phyloP scores from a whole-genome alignment of 2,329 filamentous ascomycete genomes.

The Aspergillus sp. region DNA sequence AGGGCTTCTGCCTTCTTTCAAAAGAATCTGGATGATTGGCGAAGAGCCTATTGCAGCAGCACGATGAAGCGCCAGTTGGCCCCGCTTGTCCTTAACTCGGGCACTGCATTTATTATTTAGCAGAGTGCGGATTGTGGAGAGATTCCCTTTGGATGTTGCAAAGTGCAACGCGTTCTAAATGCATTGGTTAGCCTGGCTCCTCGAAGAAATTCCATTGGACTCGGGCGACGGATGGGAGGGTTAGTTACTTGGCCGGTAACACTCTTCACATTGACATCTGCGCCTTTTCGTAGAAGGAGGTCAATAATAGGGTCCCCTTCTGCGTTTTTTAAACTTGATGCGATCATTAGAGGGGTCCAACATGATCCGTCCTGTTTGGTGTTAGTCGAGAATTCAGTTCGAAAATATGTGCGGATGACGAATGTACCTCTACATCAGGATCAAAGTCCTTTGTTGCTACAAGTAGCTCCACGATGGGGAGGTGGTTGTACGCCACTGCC shows the following conservation, averaged over 20 bases:
- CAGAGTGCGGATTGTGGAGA: slow-evolving; percentile 78
- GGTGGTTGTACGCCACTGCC: slow-evolving; percentile 81
- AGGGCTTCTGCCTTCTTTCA: slow-evolving; percentile 73
- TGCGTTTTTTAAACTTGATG: slow-evolving; percentile 46
- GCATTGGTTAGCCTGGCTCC: background rate
- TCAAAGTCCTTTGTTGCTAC: slow-evolving; percentile 73
- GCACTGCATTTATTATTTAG: slow-evolving; percentile 74
- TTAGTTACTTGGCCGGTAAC: slow-evolving; percentile 41
- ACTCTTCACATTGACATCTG: slow-evolving; percentile 47
- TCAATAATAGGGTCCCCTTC: slow-evolving; percentile 48
- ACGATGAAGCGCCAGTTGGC: slow-evolving; percentile 88
- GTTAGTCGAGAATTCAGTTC: background rate
- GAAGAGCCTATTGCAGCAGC: slow-evolving; percentile 86
- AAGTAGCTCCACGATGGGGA: slow-evolving; percentile 72
- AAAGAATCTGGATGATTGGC: slow-evolving; percentile 79
- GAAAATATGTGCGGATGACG: no score
- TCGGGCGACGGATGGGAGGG: background rate
- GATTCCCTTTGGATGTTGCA: slow-evolving; percentile 82
- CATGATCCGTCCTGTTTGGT: slow-evolving; percentile 45
- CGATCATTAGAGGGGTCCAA: slow-evolving; percentile 54
- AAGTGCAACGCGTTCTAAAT: slow-evolving; percentile 83
- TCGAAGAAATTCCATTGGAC: background rate
- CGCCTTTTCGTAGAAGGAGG: slow-evolving; percentile 47
- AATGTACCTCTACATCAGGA: slow-evolving; percentile 69
- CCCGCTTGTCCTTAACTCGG: slow-evolving; percentile 77